Evolutionary conservation across 495 filamentous ascomycete species (phyloP).

Genomic region (Lichenothelia convexa): DNA sequence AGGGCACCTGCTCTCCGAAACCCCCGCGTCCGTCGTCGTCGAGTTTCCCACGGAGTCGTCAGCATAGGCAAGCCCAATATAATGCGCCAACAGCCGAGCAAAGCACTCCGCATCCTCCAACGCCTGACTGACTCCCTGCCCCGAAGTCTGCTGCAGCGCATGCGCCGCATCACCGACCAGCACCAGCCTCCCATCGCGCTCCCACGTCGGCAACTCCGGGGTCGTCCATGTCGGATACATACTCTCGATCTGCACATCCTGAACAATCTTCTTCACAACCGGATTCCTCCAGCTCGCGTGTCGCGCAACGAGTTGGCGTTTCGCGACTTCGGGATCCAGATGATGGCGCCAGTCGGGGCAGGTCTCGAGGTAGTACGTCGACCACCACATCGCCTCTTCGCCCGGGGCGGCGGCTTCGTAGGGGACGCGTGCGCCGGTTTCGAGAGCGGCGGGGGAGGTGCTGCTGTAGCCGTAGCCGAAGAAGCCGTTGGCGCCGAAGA

Average conservation of each 20-base stretch:
- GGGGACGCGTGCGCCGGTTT: background rate
- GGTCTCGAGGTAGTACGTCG: too few species aligned
- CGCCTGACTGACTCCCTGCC: slow-evolving; percentile 18
- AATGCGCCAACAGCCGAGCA: slow-evolving; percentile 6
- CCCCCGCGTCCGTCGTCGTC: too few species aligned
- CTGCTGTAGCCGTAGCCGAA: slow-evolving; percentile 46
- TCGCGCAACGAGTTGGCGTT: slow-evolving; percentile 24
- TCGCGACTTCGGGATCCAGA: slow-evolving; percentile 22
- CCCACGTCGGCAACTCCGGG: slow-evolving; percentile 31
- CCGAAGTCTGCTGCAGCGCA: slow-evolving; percentile 17
- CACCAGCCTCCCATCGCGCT: slow-evolving; percentile 11
- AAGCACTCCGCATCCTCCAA: slow-evolving; percentile 16
- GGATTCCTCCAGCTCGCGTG: slow-evolving; percentile 33
- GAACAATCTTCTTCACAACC: slow-evolving; percentile 28
- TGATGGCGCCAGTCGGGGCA: too few species aligned
- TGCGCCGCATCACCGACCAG: slow-evolving; percentile 20
- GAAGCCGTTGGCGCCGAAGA: slow-evolving; percentile 35
- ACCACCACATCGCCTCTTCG: background rate
- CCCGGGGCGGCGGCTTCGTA: background rate
- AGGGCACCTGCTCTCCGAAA: too few species aligned
- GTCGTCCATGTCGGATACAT: slow-evolving; percentile 37
- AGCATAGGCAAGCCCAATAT: background rate
- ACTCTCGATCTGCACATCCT: slow-evolving; percentile 21
- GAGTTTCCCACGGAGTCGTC: too few species aligned
- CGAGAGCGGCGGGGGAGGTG: background rate